These are phyloP conservation scores for Cytospora piceicola DNA, from an alignment of 2,329 filamentous ascomycete genomes.

Conservation along the genomic window DNA sequence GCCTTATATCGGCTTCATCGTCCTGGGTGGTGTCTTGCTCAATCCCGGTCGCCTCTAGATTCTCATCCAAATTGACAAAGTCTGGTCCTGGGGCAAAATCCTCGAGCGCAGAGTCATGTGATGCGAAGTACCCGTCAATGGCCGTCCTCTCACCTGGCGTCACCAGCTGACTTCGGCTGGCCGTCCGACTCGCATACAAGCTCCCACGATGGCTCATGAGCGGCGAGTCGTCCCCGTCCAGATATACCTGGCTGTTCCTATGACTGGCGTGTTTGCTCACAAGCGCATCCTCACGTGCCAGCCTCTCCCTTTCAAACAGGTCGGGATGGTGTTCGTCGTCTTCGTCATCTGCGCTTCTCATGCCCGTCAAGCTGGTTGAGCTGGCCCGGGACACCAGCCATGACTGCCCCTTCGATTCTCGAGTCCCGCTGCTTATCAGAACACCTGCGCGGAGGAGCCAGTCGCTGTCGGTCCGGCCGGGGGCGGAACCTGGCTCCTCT, in stretches of 20 bases:
- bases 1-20: conserved; percentile 63
- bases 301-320: conserved; percentile 41
- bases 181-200: conserved; percentile 49
- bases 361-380: conserved; percentile 62
- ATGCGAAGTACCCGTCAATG: conserved; percentile 42
- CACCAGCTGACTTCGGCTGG: conserved; percentile 48
- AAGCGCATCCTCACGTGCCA: conserved; percentile 40
- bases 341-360: conserved; percentile 51
- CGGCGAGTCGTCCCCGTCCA: conserved; percentile 44
- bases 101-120: conserved; percentile 40
- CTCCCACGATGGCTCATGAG: conserved; percentile 52
- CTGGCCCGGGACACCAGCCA: conserved; percentile 70
- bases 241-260: conserved; percentile 48
- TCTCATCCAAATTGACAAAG: conserved; percentile 66
- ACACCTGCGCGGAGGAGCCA: conserved; percentile 69
- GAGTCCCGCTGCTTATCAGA: conserved; percentile 62
- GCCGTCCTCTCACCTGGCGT: conserved; percentile 48
- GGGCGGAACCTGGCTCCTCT: conserved; percentile 31
- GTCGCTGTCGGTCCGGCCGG: conserved; percentile 58
- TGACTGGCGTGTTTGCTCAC: conserved; percentile 53
- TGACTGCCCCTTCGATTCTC: conserved; percentile 70
- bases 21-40: conserved; percentile 52
- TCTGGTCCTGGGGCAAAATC: conserved; percentile 56
- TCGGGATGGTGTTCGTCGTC: conserved; percentile 28
- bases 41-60: conserved; percentile 57